phyloP scores from a whole-genome alignment of 768 basidiomycete species.

The Pholiota molesta region DNA sequence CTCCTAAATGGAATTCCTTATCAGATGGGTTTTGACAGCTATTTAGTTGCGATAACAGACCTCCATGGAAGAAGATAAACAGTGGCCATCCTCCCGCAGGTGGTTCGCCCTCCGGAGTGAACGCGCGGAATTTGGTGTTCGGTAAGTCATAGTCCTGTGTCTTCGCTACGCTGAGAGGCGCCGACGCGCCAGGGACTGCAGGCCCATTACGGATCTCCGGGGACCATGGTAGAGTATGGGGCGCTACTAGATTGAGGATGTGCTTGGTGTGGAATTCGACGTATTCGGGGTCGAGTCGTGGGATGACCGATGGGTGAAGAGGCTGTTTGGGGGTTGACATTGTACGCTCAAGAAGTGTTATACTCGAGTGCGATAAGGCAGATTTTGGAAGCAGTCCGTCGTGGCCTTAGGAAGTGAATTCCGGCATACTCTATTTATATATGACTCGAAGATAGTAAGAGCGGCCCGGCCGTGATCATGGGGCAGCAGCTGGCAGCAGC shows the following conservation, averaged over 20 bases:
- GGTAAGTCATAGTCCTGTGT: conserved; percentile 55
- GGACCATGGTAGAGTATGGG: conserved; percentile 65
- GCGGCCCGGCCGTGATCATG: not conserved
- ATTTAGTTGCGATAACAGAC: conserved; percentile 32
- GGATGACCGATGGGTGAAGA: conserved; percentile 62
- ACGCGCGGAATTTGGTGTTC: conserved; percentile 60
- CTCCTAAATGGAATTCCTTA: conserved; percentile 43
- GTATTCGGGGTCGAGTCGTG: conserved; percentile 68
- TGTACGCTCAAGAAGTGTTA: not conserved
- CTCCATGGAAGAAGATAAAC: conserved; percentile 77
- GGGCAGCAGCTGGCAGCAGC: not conserved
- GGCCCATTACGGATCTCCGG: conserved; percentile 55
- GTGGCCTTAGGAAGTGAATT: too few relatives aligned
- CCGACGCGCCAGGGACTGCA: conserved; percentile 58
- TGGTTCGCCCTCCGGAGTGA: conserved; percentile 56
- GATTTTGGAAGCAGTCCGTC: too few relatives aligned
- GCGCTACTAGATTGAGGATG: conserved; percentile 47
- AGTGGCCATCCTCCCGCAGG: conserved; percentile 70
- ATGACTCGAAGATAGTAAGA: not conserved
- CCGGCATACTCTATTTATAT: too few relatives aligned
- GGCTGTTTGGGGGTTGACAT: conserved; percentile 39
- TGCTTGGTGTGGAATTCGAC: conserved; percentile 59
- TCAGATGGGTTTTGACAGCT: not conserved
- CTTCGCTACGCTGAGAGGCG: conserved; percentile 56
- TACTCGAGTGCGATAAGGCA: too few relatives aligned